Evolutionary conservation across 2,329 filamentous ascomycete genomes (phyloP).

Genomic region (Fusarium anguioides): DNA sequence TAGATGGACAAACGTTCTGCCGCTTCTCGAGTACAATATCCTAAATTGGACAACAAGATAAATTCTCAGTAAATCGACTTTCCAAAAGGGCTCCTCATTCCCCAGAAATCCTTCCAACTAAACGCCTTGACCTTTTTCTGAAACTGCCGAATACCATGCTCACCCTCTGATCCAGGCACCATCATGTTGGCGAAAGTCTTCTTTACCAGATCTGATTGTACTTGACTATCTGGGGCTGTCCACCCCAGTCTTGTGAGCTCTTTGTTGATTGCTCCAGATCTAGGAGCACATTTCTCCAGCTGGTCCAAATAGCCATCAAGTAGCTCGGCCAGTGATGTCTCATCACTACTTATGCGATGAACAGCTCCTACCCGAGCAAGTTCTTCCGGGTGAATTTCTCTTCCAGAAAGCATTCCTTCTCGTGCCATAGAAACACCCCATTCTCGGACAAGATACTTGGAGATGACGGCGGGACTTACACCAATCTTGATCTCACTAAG

Average conservation of each 20-base stretch:
- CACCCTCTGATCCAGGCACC: background rate
- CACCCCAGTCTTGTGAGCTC: background rate
- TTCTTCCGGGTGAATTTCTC: background rate
- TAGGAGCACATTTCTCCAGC: background rate
- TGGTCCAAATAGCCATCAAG: background rate
- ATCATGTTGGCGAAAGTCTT: background rate
- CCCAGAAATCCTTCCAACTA: background rate
- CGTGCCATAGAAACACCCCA: background rate
- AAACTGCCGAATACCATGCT: background rate
- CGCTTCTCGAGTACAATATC: no score
- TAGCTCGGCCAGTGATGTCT: accelerated
- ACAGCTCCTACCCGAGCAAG: background rate
- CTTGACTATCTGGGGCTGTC: background rate
- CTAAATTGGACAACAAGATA: no score
- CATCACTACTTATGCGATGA: background rate
- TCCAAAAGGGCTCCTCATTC: background rate
- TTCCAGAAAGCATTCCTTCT: background rate
- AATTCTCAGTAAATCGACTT: background rate
- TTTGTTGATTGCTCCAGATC: background rate
- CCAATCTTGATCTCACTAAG: background rate
- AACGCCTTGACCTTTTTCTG: background rate
- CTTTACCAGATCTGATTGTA: background rate
- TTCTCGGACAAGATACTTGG: background rate
- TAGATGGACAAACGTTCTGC: no score
- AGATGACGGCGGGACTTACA: background rate